Conservation (phyloP, 2,329 filamentous ascomycete genomes). For the Hirsutella rhossiliensis region DNA sequence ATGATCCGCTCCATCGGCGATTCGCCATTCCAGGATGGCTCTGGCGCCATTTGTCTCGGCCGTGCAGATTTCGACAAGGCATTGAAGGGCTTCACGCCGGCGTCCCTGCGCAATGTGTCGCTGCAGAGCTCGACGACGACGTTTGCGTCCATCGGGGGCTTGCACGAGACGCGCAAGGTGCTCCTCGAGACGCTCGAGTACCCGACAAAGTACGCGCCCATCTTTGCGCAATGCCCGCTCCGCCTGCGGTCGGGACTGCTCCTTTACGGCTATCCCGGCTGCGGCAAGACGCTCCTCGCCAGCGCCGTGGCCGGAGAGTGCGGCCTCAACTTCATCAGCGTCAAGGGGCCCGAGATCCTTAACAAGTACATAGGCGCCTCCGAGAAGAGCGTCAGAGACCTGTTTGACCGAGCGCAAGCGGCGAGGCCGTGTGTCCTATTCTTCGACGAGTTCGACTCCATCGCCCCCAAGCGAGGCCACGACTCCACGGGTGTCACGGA, state of each 20-base stretch:
- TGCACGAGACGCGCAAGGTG: conserved; percentile 77
- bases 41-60: conserved; percentile 47
- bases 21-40: conserved; percentile 30
- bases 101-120: conserved; percentile 87
- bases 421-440: conserved; percentile 91
- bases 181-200: conserved; percentile 92
- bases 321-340: conserved; percentile 94
- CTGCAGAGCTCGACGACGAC: conserved; percentile 87
- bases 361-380: conserved; percentile 99
- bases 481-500: conserved; percentile 98
- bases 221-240: conserved; percentile 90
- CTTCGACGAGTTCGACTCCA: conserved; percentile 98
- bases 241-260: conserved; percentile 88
- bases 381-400: conserved; percentile 88
- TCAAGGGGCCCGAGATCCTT: conserved; percentile 94
- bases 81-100: conserved; percentile 85
- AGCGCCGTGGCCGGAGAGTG: conserved; percentile 97
- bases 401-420: conserved; percentile 86
- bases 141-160: conserved; percentile 83
- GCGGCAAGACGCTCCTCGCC: conserved; percentile 90
- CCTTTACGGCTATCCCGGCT: conserved; percentile 89
- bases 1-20: conserved; percentile 69
- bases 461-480: conserved; percentile 92
- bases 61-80: conserved; percentile 73
- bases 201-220: conserved; percentile 93